Evolutionary conservation across 257 asterid genomes (phyloP).

Genomic region (Solanum neorickii): DNA sequence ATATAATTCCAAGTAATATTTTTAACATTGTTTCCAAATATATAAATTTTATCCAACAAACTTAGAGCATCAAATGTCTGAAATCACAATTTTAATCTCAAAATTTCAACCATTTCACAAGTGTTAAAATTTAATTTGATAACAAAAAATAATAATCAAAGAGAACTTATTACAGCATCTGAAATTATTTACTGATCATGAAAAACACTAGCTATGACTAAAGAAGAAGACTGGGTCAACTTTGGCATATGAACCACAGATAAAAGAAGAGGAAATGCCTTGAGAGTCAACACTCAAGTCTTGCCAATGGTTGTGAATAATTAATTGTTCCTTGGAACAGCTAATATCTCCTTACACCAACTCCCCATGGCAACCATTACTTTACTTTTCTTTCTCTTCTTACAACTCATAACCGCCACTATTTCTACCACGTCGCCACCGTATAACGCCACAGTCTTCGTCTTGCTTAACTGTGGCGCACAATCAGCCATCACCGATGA

Average conservation of each 20-base stretch:
- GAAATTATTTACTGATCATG: neutral
- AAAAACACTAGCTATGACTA: neutral
- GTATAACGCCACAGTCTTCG: conserved; percentile 18
- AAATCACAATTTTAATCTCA: neutral
- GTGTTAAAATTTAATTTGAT: neutral
- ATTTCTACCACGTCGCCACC: neutral
- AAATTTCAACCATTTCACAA: neutral
- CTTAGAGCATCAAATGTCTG: neutral
- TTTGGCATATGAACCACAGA: neutral
- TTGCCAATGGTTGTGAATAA: neutral
- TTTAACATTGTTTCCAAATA: too few species aligned
- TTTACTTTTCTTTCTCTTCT: conserved; percentile 4
- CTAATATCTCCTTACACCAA: neutral
- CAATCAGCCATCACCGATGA: neutral
- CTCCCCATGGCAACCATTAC: conserved; percentile 2
- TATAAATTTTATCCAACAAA: neutral
- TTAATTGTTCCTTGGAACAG: neutral
- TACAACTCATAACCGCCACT: neutral
- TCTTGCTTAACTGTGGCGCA: conserved; percentile 50
- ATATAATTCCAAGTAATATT: too few species aligned
- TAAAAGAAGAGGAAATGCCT: neutral
- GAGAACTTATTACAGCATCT: neutral
- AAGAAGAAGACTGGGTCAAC: neutral
- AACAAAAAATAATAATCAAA: neutral
- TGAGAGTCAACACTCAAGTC: neutral